Percentiles rank a stretch among this genome's conserved stretches.
Evolutionary conservation across 2,329 filamentous ascomycete genomes (phyloP).

Genomic region (Pseudogymnoascus sp.): DNA sequence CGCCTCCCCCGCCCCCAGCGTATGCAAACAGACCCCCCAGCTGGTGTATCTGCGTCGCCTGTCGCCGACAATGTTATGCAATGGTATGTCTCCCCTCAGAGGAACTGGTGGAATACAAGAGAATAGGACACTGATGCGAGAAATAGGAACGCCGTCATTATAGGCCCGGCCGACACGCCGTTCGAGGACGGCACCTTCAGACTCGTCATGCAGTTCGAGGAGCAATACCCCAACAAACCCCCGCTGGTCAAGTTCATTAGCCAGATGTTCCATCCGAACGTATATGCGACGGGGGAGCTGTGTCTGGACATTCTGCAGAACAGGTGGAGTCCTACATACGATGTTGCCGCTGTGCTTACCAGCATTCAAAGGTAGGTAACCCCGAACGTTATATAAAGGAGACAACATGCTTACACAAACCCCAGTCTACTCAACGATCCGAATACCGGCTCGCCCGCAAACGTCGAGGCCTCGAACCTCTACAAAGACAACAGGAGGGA

Average conservation of each 20-base stretch:
- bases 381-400: background rate
- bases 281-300: constrained; percentile 92
- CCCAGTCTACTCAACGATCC: constrained; percentile 87
- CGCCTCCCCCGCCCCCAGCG: constrained; percentile 46
- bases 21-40: constrained; percentile 98
- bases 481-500: constrained; percentile 98
- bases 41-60: constrained; percentile 90
- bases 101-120: background rate
- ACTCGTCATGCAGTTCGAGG: constrained; percentile 97
- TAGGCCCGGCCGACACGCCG: constrained; percentile 90
- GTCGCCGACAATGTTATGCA: constrained; percentile 97
- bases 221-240: constrained; percentile 97
- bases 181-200: constrained; percentile 98
- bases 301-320: constrained; percentile 97
- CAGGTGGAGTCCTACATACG: constrained; percentile 96
- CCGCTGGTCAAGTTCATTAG: constrained; percentile 97
- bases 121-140: background rate
- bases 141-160: constrained; percentile 91
- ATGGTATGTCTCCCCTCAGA: constrained; percentile 47
- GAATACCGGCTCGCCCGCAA: constrained; percentile 95
- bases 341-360: constrained; percentile 92
- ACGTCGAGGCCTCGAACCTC: constrained; percentile 94
- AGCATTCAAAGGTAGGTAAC: constrained; percentile 84
- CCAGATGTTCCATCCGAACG: constrained; percentile 98
- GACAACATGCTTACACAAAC: background rate